Evolutionary conservation across 345 rosid species (phyloP).

Genomic region (Populus simonii): DNA sequence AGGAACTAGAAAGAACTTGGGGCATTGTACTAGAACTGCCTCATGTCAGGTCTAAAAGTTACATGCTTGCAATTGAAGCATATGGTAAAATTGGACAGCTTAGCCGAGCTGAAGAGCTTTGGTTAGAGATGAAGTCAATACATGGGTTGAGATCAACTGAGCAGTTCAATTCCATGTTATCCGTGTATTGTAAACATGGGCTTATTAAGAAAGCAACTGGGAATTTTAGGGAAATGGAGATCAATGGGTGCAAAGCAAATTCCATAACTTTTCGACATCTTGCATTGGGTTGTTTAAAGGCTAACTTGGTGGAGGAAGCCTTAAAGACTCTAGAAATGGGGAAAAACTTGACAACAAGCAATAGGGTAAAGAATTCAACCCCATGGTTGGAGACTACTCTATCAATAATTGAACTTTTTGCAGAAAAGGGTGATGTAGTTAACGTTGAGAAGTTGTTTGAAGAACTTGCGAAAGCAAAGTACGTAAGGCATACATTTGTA

Average conservation of each 20-base stretch:
- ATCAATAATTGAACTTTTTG: slow-evolving; percentile 62
- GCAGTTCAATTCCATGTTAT: slow-evolving; percentile 72
- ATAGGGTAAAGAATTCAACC: slow-evolving; percentile 54
- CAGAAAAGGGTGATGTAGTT: slow-evolving; percentile 67
- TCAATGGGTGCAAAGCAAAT: slow-evolving; percentile 58
- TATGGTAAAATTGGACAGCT: slow-evolving; percentile 59
- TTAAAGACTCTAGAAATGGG: slow-evolving; percentile 66
- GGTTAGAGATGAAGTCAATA: slow-evolving; percentile 66
- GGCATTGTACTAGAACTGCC: slow-evolving; percentile 49
- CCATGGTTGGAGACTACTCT: slow-evolving; percentile 92
- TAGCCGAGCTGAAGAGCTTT: slow-evolving; percentile 68
- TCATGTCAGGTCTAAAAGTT: slow-evolving; percentile 60
- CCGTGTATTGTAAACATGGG: slow-evolving; percentile 65
- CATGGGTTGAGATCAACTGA: slow-evolving; percentile 61
- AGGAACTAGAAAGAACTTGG: slow-evolving; percentile 67
- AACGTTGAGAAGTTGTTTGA: slow-evolving; percentile 73
- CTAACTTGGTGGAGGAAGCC: slow-evolving; percentile 57
- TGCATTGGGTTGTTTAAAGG: slow-evolving; percentile 81
- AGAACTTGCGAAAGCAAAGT: slow-evolving; percentile 64
- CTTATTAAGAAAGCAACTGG: slow-evolving; percentile 55
- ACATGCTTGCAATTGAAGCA: slow-evolving; percentile 68
- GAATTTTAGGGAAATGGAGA: slow-evolving; percentile 61
- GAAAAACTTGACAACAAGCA: slow-evolving; percentile 39
- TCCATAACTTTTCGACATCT: slow-evolving; percentile 79
- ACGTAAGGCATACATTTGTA: slow-evolving; percentile 69